Evolutionary conservation across 129 eudicot species (phyloP), one percentile per base, ranked within the genome.

Genomic region (Oenanthe sinensis): DNA sequence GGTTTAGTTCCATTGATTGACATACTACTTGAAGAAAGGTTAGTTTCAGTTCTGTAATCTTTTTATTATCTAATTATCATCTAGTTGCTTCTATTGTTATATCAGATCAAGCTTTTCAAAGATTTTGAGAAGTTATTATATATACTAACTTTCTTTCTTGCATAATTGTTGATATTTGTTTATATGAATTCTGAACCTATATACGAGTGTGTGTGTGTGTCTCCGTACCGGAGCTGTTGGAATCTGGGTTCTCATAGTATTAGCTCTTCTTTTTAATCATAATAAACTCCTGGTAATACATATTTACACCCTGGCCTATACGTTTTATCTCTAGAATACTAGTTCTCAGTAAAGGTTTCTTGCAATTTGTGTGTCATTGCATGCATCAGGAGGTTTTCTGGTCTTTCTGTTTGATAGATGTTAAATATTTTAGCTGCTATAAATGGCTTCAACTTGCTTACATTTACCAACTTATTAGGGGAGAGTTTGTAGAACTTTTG

Each of bases 1-100:
- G 98, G 97, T 26, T 88, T 94, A 75, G 90, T 94, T 79, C 96
- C 98, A 79, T 82, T 94, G 55, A 91, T 94, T 77, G 98, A 94
- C 79, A 94, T 97, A 47, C 87, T 94, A 30, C 78, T 94, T 82
- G 97, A 94, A 63, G 93, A 91, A 88, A 91, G 97, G 98, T 93
- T 87, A 77, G 70, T 58, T 75, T 67, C 40, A 30, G 72, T 67
- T 36, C 17, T 2, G 3, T 28, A 65, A 65, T n/a, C 39, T 65
- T 65, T 65, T 65, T 33, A 30, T 12, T 65, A 28, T 33, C 33
- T 30, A 63, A 26, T 30, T 24, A 33, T 5, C 20, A 65, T 28
- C 12, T 65, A 13, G 15, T 28, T 65, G 22, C 36, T 28, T 50
- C 24, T 52, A 52, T 52, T 52, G 62, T 52, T 52, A 52, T 1